Evolutionary conservation across 2,329 filamentous ascomycete species (phyloP).

Genomic region (Ophiobolus disseminans): DNA sequence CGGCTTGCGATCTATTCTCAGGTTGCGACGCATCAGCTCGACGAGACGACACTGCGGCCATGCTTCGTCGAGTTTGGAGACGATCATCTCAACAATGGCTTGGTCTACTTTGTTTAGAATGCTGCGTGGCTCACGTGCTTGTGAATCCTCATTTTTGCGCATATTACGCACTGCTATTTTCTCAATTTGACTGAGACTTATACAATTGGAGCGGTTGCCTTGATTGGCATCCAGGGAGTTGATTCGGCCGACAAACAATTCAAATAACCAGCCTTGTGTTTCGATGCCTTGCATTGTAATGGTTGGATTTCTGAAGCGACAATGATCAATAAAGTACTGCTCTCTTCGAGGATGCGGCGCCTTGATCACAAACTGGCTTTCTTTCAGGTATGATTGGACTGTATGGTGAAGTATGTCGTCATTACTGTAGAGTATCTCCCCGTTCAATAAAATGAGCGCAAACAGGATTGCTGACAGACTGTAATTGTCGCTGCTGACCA

Average conservation of each 20-base stretch:
- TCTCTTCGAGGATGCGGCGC: slow-evolving; percentile 6
- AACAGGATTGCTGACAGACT: background rate
- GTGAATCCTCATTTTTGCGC: background rate
- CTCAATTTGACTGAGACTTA: too few relatives aligned
- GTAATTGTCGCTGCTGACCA: background rate
- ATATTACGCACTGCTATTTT: too few relatives aligned
- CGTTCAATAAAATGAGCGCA: background rate
- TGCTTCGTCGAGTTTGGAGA: background rate
- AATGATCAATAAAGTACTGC: slow-evolving; percentile 23
- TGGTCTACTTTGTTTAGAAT: slow-evolving; percentile 1
- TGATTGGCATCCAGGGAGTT: background rate
- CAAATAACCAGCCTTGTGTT: slow-evolving; percentile 14
- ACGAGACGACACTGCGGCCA: background rate
- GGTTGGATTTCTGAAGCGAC: slow-evolving; percentile 15
- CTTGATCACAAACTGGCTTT: slow-evolving; percentile 7
- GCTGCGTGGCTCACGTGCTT: background rate
- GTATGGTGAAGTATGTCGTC: background rate
- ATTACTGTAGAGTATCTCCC: background rate
- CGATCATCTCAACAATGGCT: background rate
- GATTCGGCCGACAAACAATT: background rate
- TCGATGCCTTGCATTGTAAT: slow-evolving; percentile 14
- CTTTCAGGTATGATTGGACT: slow-evolving; percentile 6
- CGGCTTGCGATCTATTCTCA: slow-evolving; percentile 3
- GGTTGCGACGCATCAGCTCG: background rate
- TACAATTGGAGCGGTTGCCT: too few relatives aligned